These are phyloP conservation scores for Saururus chinensis DNA, from an alignment of 164 flowering plant genomes.

Conservation along the genomic window DNA sequence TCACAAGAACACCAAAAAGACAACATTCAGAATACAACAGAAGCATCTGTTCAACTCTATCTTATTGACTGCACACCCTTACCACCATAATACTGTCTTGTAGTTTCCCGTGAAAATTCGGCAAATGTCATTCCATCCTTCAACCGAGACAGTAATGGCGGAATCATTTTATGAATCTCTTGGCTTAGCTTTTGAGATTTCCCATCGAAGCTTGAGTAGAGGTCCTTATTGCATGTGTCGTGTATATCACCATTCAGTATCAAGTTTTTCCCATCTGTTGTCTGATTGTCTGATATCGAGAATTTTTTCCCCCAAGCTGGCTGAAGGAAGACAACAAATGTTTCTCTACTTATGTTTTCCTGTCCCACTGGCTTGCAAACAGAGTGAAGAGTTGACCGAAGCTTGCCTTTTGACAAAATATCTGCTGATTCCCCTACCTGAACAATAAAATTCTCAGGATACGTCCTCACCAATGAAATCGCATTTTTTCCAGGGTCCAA, in stretches of 20 bases:
- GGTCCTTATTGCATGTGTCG: conserved; percentile 4
- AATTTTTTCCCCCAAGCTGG: conserved; percentile 79
- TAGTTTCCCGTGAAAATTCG: conserved; percentile 73
- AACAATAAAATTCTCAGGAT: conserved; percentile 59
- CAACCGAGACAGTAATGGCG: conserved; percentile 60
- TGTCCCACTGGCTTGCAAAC: conserved; percentile 41
- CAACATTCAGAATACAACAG: background rate
- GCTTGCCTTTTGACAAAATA: conserved; percentile 72
- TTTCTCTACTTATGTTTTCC: conserved; percentile 60
- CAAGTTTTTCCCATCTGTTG: conserved; percentile 3
- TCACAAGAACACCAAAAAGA: background rate
- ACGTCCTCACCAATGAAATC: conserved; percentile 37
- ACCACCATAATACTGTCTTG: conserved; percentile 80
- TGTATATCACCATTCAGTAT: conserved; percentile 3
- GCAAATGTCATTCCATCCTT: conserved; percentile 94
- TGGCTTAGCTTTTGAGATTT: conserved; percentile 9
- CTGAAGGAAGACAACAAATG: conserved; percentile 87
- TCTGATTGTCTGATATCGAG: conserved; percentile 29
- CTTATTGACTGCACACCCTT: conserved; percentile 71
- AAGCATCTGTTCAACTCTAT: conserved; percentile 5
- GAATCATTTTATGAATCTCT: conserved; percentile 46
- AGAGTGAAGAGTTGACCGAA: conserved; percentile 83
- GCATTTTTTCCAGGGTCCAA: conserved; percentile 41
- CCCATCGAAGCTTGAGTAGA: conserved; percentile 4
- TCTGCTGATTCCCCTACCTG: conserved; percentile 98